These are phyloP conservation scores for Fusarium nisikadoi DNA, from an alignment of 2,329 filamentous ascomycete species.

Conservation along the genomic window DNA sequence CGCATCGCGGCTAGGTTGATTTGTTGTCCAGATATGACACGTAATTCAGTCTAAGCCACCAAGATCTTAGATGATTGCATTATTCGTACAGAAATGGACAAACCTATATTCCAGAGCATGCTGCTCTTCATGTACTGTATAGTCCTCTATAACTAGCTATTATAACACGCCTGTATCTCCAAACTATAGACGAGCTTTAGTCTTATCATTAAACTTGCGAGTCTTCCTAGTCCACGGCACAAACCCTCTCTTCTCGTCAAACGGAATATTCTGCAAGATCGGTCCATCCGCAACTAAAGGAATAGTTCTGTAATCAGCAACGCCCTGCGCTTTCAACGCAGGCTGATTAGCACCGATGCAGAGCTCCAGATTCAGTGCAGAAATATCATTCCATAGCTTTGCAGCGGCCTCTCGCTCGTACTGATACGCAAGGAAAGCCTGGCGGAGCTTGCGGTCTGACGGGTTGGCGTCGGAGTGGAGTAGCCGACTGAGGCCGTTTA, in stretches of 20 bases:
- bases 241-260: background rate
- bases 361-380: slow-evolving; percentile 5
- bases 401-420: slow-evolving; percentile 6
- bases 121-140: background rate
- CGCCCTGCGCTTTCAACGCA: background rate
- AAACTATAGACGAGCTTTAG: background rate
- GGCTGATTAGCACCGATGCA: slow-evolving; percentile 15
- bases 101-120: rapidly evolving
- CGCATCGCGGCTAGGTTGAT: background rate
- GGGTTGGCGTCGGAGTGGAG: background rate
- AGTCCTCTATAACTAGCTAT: rapidly evolving
- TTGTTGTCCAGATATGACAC: background rate
- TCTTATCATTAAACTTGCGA: rapidly evolving
- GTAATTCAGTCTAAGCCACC: background rate
- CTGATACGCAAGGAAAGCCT: slow-evolving; percentile 10
- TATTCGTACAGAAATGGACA: rapidly evolving
- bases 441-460: background rate
- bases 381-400: slow-evolving; percentile 17
- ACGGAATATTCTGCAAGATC: slow-evolving; percentile 1
- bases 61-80: rapidly evolving
- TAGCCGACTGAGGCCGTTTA: background rate
- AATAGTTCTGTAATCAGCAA: slow-evolving; percentile 4
- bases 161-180: rapidly evolving
- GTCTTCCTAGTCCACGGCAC: slow-evolving; percentile 7
- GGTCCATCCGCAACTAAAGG: slow-evolving; percentile 15